Evolutionary conservation across 495 filamentous ascomycete genomes (phyloP).

Genomic region (Apiosordaria backusii): DNA sequence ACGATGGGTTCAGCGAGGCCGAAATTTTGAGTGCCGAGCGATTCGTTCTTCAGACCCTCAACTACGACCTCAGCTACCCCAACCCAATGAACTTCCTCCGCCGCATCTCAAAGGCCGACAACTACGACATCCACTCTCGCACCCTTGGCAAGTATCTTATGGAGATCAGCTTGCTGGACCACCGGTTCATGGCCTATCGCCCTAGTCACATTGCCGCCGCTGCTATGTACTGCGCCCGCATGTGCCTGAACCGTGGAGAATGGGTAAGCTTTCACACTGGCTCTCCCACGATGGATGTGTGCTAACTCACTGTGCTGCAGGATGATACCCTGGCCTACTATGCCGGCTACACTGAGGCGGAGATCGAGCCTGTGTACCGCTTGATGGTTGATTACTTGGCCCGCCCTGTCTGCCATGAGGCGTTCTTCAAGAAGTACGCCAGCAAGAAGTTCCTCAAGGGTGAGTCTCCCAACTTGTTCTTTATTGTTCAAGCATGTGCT

Average conservation of each 20-base stretch:
- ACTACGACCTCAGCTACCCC: slow-evolving; percentile 97
- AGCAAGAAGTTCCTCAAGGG: slow-evolving; percentile 98
- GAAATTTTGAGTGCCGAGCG: slow-evolving; percentile 97
- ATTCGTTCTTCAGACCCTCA: slow-evolving; percentile 80
- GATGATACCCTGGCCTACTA: slow-evolving; percentile 89
- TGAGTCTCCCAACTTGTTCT: slow-evolving; percentile 36
- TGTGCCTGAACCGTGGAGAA: slow-evolving; percentile 81
- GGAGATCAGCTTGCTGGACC: slow-evolving; percentile 93
- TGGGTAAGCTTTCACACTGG: slow-evolving; percentile 62
- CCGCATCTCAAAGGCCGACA: slow-evolving; percentile 96
- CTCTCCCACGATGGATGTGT: slow-evolving; percentile 6
- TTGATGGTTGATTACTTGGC: slow-evolving; percentile 95
- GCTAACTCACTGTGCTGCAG: slow-evolving; percentile 37
- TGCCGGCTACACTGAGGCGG: slow-evolving; percentile 86
- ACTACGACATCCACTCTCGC: slow-evolving; percentile 95
- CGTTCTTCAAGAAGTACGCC: slow-evolving; percentile 99
- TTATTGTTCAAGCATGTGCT: slow-evolving; percentile 16
- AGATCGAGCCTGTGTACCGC: slow-evolving; percentile 86
- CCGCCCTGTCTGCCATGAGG: slow-evolving; percentile 83
- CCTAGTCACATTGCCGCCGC: slow-evolving; percentile 88
- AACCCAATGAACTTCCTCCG: slow-evolving; percentile 99
- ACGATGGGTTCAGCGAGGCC: slow-evolving; percentile 92
- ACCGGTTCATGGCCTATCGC: slow-evolving; percentile 81
- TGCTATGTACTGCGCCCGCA: slow-evolving; percentile 88
- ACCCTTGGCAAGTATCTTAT: slow-evolving; percentile 98